A percentile compares a stretch with the other conserved stretches of the same genome.
Conservation (phyloP, 768 basidiomycete species). For the Russula griseocarnosa region DNA sequence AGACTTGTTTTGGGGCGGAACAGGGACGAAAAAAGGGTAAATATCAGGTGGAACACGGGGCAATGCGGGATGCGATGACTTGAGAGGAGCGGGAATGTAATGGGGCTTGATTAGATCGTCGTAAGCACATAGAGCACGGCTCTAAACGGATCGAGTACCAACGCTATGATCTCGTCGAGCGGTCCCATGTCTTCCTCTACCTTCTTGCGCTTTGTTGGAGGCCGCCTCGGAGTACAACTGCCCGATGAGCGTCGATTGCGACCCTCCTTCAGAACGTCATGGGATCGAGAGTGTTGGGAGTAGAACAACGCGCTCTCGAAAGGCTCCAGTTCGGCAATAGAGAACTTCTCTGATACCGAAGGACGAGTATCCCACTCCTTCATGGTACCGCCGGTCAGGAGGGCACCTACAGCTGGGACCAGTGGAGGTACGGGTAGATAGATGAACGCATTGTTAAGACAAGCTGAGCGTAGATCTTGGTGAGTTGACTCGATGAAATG, state of each 20-base stretch:
- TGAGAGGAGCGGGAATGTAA: constrained; percentile 19
- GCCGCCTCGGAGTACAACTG: background rate
- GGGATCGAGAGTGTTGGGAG: background rate
- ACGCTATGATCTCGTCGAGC: constrained; percentile 21
- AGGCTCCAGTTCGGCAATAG: constrained; percentile 1
- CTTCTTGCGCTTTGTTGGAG: constrained; percentile 11
- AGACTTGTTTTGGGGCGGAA: constrained; percentile 14
- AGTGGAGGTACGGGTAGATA: constrained; percentile 13
- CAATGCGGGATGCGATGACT: background rate
- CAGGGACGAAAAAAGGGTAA: background rate
- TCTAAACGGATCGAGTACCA: constrained; percentile 21
- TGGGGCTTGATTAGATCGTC: constrained; percentile 19
- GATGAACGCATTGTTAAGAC: constrained; percentile 11
- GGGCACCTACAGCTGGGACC: background rate
- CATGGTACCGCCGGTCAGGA: background rate
- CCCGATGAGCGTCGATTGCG: background rate
- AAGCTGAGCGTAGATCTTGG: background rate
- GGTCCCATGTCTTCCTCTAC: constrained; percentile 17
- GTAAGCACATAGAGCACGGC: constrained; percentile 1
- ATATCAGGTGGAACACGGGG: background rate
- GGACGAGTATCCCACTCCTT: constrained; percentile 12
- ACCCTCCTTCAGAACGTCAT: background rate
- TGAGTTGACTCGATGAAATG: background rate
- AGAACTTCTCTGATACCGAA: constrained; percentile 12
- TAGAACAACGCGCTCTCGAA: constrained; percentile 5